Evolutionary conservation across 1,139 yeast genomes (phyloP).

Genomic region (Yamadazyma jaroonii): DNA sequence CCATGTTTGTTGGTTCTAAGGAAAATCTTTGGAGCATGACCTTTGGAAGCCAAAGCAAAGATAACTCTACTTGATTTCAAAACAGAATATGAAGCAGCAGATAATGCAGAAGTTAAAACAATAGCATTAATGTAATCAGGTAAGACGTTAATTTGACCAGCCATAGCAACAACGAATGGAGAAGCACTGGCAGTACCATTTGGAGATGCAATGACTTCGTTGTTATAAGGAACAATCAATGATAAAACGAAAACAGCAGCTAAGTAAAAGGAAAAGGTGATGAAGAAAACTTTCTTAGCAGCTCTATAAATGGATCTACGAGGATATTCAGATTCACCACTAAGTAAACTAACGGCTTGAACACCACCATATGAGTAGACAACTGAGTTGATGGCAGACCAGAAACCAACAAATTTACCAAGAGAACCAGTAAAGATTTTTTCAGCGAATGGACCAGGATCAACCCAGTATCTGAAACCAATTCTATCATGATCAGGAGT

Average conservation of each 20-base stretch:
- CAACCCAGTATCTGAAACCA: slow-evolving; percentile 38
- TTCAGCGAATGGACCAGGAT: slow-evolving; percentile 50
- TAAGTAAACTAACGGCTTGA: slow-evolving; percentile 70
- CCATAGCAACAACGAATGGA: slow-evolving; percentile 41
- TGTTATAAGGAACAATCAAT: slow-evolving; percentile 40
- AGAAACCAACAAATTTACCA: slow-evolving; percentile 63
- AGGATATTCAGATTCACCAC: slow-evolving; percentile 80
- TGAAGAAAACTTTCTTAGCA: slow-evolving; percentile 68
- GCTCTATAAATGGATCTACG: slow-evolving; percentile 66
- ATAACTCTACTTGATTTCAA: slow-evolving; percentile 52
- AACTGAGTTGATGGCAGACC: slow-evolving; percentile 77
- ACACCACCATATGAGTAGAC: slow-evolving; percentile 73
- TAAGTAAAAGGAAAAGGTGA: slow-evolving; percentile 59
- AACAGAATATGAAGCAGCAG: slow-evolving; percentile 53
- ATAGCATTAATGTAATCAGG: slow-evolving; percentile 55
- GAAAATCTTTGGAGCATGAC: slow-evolving; percentile 37
- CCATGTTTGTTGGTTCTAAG: slow-evolving; percentile 31
- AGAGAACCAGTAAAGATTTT: slow-evolving; percentile 47
- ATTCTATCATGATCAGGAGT: slow-evolving; percentile 38
- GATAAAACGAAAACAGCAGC: slow-evolving; percentile 45
- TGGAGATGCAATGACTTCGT: slow-evolving; percentile 31
- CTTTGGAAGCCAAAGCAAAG: slow-evolving; percentile 43
- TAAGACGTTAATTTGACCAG: slow-evolving; percentile 33
- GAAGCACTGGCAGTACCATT: slow-evolving; percentile 30
- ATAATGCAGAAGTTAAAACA: slow-evolving; percentile 46